Percentiles rank a stretch among this genome's conserved stretches.
These are phyloP conservation scores for Nemania diffusa DNA, from an alignment of 2,329 filamentous ascomycete species.

Conservation along the genomic window DNA sequence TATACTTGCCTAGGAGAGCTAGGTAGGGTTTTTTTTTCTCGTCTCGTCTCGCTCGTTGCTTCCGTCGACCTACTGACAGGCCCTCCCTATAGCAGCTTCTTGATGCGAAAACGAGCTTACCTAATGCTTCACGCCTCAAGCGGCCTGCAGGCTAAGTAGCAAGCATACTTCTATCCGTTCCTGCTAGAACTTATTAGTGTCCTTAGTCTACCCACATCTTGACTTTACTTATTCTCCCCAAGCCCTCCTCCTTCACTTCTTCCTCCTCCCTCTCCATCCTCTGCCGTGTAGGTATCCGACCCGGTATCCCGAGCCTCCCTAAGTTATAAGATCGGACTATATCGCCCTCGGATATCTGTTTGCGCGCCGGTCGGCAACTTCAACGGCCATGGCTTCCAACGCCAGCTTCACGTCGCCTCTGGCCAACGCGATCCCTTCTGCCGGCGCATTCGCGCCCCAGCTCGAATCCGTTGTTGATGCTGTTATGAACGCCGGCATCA, in stretches of 20 bases:
- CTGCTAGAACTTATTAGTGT: slow-evolving; percentile 11
- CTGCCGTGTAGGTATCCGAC: neutral
- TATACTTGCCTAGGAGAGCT: neutral
- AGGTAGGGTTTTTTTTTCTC: slow-evolving; percentile 3
- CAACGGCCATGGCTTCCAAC: slow-evolving; percentile 64
- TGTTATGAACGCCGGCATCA: slow-evolving; percentile 66
- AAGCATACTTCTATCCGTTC: neutral
- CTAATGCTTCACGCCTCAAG: neutral
- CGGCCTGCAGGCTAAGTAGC: too few relatives aligned
- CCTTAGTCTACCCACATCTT: slow-evolving; percentile 10
- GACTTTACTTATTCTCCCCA: neutral
- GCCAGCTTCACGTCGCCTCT: slow-evolving; percentile 74
- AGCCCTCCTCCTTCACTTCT: slow-evolving; percentile 6
- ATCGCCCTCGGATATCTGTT: slow-evolving; percentile 8
- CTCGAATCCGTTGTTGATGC: slow-evolving; percentile 65
- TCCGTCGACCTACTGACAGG: neutral
- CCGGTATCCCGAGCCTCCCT: neutral
- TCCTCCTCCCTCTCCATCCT: neutral
- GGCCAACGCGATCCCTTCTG: slow-evolving; percentile 67
- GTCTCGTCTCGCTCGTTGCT: neutral
- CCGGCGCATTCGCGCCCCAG: slow-evolving; percentile 63
- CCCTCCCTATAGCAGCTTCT: neutral
- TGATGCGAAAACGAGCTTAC: slow-evolving; percentile 1
- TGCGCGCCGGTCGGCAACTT: slow-evolving; percentile 28
- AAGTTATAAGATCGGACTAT: neutral